Percentiles rank a stretch among this genome's conserved stretches.
Evolutionary conservation across 495 filamentous ascomycete species (phyloP).

Genomic region (Neurospora sp.): DNA sequence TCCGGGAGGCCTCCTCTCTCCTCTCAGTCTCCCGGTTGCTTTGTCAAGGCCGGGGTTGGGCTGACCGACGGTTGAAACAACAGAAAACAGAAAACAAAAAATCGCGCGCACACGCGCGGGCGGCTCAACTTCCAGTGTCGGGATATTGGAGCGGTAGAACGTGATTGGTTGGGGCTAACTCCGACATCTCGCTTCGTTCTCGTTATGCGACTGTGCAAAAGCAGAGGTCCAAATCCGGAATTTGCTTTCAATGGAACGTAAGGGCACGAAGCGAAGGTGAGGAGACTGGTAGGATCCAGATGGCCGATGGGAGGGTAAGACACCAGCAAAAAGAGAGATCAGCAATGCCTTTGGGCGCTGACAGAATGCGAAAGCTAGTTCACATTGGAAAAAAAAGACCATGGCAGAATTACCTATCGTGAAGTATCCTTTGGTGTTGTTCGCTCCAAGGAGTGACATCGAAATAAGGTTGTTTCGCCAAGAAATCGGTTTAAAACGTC

Average conservation of each 20-base stretch:
- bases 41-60: not conserved
- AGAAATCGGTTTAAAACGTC: not conserved
- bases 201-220: not conserved
- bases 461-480: not conserved
- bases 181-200: not conserved
- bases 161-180: not conserved
- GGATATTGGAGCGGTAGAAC: not conserved
- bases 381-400: not conserved
- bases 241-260: not conserved
- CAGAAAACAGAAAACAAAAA: not conserved
- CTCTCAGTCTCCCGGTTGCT: not conserved
- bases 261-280: not conserved
- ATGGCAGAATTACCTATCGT: not conserved
- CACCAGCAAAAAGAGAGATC: not conserved
- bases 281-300: not conserved
- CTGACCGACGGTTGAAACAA: not conserved
- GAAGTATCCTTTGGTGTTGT: not conserved
- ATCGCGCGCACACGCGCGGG: not conserved
- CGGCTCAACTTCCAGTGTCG: not conserved
- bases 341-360: not conserved
- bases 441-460: not conserved
- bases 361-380: not conserved
- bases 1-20: not conserved
- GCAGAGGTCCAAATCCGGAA: not conserved
- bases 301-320: not conserved